These are phyloP conservation scores for Claviceps humidiphila DNA, from an alignment of 2,329 filamentous ascomycete genomes.

Conservation along the genomic window DNA sequence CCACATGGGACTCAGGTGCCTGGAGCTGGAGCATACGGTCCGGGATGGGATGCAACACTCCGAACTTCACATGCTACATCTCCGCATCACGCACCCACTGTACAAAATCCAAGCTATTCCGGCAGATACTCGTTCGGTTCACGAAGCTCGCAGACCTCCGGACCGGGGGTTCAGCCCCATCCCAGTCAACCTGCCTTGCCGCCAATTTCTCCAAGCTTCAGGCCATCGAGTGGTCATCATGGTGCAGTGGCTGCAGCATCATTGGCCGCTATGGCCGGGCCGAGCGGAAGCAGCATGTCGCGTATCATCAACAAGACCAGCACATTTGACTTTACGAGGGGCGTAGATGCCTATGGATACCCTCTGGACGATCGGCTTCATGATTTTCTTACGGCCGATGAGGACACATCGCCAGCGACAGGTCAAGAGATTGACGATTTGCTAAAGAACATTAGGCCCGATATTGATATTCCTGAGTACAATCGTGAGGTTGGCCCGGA, in stretches of 20 bases:
- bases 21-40: conserved; percentile 12
- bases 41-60: conserved; percentile 1
- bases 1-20: conserved; percentile 4
- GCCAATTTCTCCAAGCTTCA: background rate
- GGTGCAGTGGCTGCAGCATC: background rate
- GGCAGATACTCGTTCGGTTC: background rate
- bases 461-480: conserved; percentile 48
- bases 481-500: conserved; percentile 56
- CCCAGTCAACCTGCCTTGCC: background rate
- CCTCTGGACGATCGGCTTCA: conserved; percentile 20
- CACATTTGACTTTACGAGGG: conserved; percentile 22
- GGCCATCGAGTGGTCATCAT: background rate
- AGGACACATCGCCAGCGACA: conserved; percentile 24
- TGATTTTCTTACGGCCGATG: conserved; percentile 20
- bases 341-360: conserved; percentile 23
- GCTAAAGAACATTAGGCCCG: conserved; percentile 59
- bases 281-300: conserved; percentile 12
- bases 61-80: background rate
- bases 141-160: background rate
- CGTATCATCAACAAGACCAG: conserved; percentile 26
- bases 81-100: background rate
- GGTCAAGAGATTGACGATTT: conserved; percentile 57
- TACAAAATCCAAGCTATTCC: background rate
- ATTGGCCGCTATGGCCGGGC: conserved; percentile 1
- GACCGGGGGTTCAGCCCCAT: background rate